A percentile compares a stretch with the other conserved stretches of the same genome.
Conservation (phyloP, 192 early-diverging fungal genomes). For the Coemansia sp. region DNA sequence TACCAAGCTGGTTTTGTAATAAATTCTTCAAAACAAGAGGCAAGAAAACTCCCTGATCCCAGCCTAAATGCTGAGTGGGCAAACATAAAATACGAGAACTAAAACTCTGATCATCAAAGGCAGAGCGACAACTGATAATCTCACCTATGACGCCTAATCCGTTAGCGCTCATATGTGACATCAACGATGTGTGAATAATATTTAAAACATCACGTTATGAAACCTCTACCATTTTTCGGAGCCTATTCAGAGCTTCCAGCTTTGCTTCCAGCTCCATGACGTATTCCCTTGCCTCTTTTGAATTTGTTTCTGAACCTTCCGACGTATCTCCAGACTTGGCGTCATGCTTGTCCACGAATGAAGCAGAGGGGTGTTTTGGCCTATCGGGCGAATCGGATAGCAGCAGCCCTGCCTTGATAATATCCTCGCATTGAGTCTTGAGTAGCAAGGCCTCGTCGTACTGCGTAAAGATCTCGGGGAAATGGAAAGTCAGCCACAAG, state of each 20-base stretch:
- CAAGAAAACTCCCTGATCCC: too few relatives aligned
- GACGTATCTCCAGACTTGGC: neutral
- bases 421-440: conserved; percentile 57
- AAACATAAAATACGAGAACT: too few relatives aligned
- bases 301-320: neutral
- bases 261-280: neutral
- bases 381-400: neutral
- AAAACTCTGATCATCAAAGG: too few relatives aligned
- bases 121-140: too few relatives aligned
- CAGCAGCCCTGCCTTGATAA: conserved; percentile 55
- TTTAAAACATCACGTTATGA: neutral
- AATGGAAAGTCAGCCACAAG: conserved; percentile 79
- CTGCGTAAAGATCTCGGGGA: conserved; percentile 61
- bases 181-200: neutral
- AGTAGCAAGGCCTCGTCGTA: conserved; percentile 48
- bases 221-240: neutral
- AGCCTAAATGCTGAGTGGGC: too few relatives aligned
- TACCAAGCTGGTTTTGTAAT: too few relatives aligned
- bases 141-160: too few relatives aligned
- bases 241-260: neutral
- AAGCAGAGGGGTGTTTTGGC: neutral
- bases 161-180: too few relatives aligned
- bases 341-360: neutral
- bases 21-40: too few relatives aligned
- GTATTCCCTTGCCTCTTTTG: neutral